These are phyloP conservation scores for Trichosporon sp. DNA, from an alignment of 1,284 basidiomycete genomes.

Conservation along the genomic window DNA sequence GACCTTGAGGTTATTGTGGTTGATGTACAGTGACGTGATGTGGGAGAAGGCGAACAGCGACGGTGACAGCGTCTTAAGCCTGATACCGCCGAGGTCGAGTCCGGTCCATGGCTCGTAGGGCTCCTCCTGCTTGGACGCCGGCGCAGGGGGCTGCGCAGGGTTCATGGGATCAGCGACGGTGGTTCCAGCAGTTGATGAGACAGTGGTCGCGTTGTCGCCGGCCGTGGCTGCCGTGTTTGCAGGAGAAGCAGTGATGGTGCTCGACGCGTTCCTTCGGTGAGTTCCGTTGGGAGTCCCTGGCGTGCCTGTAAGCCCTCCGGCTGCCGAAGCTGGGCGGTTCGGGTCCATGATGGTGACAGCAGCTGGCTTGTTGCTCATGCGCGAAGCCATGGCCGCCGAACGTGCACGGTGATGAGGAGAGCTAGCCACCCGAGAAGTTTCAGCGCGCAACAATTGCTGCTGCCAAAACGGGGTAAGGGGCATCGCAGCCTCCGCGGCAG, in stretches of 20 bases:
- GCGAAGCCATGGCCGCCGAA: slow-evolving; percentile 62
- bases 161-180: slow-evolving; percentile 43
- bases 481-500: slow-evolving; percentile 38
- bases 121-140: slow-evolving; percentile 45
- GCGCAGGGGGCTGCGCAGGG: slow-evolving; percentile 41
- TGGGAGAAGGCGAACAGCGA: slow-evolving; percentile 88
- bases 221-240: slow-evolving; percentile 24
- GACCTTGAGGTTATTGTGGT: slow-evolving; percentile 84
- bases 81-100: slow-evolving; percentile 94
- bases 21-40: slow-evolving; percentile 93
- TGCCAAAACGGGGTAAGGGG: slow-evolving; percentile 55
- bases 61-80: slow-evolving; percentile 84
- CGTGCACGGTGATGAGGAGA: slow-evolving; percentile 63
- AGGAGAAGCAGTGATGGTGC: background rate
- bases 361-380: slow-evolving; percentile 59
- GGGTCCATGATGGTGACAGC: slow-evolving; percentile 59
- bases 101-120: slow-evolving; percentile 71
- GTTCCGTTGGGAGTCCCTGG: slow-evolving; percentile 53
- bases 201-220: slow-evolving; percentile 17
- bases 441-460: slow-evolving; percentile 54
- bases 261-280: slow-evolving; percentile 52
- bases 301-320: slow-evolving; percentile 22
- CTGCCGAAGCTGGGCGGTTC: slow-evolving; percentile 33
- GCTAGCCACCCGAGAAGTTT: slow-evolving; percentile 60
- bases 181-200: slow-evolving; percentile 25